Evolutionary conservation across 352 stramenopile genomes (phyloP).

Genomic region (Thalassiosira delicatula): DNA sequence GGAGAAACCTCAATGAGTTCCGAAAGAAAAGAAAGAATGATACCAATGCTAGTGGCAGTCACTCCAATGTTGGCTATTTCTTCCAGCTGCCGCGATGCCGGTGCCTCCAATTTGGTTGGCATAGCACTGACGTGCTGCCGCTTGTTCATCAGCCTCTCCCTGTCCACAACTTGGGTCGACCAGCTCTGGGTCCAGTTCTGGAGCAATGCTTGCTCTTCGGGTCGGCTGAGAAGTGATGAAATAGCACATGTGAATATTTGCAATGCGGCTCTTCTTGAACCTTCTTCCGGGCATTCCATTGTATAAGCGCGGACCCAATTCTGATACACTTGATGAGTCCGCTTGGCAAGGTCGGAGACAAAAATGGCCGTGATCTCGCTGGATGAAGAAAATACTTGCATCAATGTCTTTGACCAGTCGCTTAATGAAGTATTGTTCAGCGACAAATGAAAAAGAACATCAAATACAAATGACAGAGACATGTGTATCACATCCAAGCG

Average conservation of each 20-base stretch:
- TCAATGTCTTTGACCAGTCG: conserved; percentile 77
- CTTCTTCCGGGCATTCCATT: conserved; percentile 80
- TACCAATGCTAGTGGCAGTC: conserved; percentile 70
- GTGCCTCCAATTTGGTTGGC: conserved; percentile 58
- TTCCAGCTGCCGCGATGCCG: conserved; percentile 38
- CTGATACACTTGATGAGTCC: conserved; percentile 67
- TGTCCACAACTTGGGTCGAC: conserved; percentile 62
- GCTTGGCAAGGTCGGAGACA: conserved; percentile 74
- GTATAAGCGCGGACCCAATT: conserved; percentile 84
- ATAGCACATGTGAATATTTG: conserved; percentile 74
- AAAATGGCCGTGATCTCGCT: conserved; percentile 65
- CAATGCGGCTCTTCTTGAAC: conserved; percentile 62
- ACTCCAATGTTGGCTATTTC: conserved; percentile 59
- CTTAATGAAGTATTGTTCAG: conserved; percentile 61
- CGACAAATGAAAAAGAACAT: conserved; percentile 82
- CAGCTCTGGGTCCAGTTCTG: conserved; percentile 71
- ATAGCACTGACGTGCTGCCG: conserved; percentile 49
- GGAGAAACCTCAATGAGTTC: conserved; percentile 78
- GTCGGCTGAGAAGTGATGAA: conserved; percentile 53
- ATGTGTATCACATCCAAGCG: conserved; percentile 68
- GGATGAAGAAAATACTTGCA: conserved; percentile 69
- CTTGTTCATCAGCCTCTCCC: conserved; percentile 36
- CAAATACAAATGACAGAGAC: conserved; percentile 82
- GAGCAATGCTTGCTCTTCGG: conserved; percentile 72
- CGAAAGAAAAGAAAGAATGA: conserved; percentile 80